These are phyloP conservation scores for Elongisporangium undulatum DNA, from an alignment of 352 stramenopile genomes.

Conservation along the genomic window DNA sequence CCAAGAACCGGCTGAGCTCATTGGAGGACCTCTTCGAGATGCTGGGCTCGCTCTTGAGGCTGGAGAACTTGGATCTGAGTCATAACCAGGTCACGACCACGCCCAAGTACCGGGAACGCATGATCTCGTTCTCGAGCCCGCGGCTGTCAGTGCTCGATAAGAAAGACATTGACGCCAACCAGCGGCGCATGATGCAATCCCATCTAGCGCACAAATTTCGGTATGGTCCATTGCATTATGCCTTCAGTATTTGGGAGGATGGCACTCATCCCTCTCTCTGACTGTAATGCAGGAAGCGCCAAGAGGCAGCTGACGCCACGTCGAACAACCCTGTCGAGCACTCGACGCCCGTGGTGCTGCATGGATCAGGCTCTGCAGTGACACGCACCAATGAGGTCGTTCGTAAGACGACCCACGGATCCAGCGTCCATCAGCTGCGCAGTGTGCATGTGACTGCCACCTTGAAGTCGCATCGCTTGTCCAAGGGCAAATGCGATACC, in stretches of 20 bases:
- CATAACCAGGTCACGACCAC: conserved; percentile 45
- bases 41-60: conserved; percentile 31
- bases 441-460: conserved; percentile 24
- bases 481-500: conserved; percentile 13
- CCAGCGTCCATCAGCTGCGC: conserved; percentile 37
- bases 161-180: conserved; percentile 67
- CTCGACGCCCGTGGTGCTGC: background rate
- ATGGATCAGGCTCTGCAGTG: background rate
- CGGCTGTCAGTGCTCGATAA: conserved; percentile 57
- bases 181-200: conserved; percentile 76
- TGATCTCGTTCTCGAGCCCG: conserved; percentile 64
- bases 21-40: conserved; percentile 69
- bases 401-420: conserved; percentile 34
- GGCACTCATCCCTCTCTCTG: background rate
- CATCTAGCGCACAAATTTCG: conserved; percentile 75
- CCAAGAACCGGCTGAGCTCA: conserved; percentile 53
- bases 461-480: background rate
- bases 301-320: conserved; percentile 22
- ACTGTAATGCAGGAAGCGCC: conserved; percentile 18
- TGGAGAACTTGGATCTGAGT: conserved; percentile 57
- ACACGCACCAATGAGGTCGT: background rate
- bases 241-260: background rate
- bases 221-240: conserved; percentile 10
- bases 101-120: conserved; percentile 68
- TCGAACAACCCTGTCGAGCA: background rate